Percentiles rank a stretch among this genome's conserved stretches.
Evolutionary conservation across 139 green algal genomes (phyloP).

Genomic region (Eudorina sp.): DNA sequence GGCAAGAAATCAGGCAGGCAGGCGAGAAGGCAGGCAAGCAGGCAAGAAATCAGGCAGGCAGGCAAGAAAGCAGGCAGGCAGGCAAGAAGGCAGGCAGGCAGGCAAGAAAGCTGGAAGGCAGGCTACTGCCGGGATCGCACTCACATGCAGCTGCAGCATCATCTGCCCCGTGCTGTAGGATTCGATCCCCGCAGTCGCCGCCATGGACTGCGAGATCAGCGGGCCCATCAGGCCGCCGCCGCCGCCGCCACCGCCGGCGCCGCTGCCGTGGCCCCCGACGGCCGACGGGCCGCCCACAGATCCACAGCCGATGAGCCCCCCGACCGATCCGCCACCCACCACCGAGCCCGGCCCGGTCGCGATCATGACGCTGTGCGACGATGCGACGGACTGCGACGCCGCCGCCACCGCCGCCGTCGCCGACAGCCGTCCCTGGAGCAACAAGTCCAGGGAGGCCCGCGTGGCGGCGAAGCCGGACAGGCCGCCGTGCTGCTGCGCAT

Average conservation of each 20-base stretch:
- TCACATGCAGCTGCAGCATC: slow-evolving; percentile 27
- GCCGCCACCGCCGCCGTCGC: background rate
- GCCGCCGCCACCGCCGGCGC: background rate
- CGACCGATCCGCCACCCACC: background rate
- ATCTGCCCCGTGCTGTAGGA: background rate
- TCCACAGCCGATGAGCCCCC: no score
- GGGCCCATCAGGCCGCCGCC: background rate
- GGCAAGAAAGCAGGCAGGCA: no score
- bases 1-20: no score
- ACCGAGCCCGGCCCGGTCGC: background rate
- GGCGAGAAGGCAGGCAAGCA: no score
- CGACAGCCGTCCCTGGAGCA: slow-evolving; percentile 18
- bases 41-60: no score
- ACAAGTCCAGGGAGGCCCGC: slow-evolving; percentile 7
- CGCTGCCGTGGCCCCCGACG: background rate
- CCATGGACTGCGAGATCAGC: background rate
- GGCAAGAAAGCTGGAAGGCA: no score
- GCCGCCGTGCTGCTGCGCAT: background rate
- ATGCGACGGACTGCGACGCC: background rate
- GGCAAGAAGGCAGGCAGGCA: no score
- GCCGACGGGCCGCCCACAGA: no score
- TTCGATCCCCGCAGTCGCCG: background rate
- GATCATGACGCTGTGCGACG: background rate
- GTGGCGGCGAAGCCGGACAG: slow-evolving; percentile 4
- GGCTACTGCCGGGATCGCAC: no score